A percentile compares a stretch with the other conserved stretches of the same genome.
These are phyloP conservation scores for Wallacemonas sp. DNA, from an alignment of 208 protist species.

Conservation along the genomic window DNA sequence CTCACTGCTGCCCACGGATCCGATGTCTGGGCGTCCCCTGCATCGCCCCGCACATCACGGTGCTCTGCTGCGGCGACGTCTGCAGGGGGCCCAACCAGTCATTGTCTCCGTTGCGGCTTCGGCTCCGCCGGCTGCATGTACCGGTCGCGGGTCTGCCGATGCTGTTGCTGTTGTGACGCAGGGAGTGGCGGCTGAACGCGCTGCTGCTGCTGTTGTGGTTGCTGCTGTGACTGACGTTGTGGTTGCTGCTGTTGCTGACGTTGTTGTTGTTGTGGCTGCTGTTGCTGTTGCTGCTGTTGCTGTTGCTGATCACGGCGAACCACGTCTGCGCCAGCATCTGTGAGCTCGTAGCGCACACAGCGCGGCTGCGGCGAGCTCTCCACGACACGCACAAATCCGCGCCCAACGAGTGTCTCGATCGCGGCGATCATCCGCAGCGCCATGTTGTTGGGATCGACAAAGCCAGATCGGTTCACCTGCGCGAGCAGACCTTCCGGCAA, in stretches of 20 bases:
- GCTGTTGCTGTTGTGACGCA: no score
- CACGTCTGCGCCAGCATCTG: neutral
- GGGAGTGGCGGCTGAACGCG: neutral
- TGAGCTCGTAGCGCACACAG: constrained; percentile 2
- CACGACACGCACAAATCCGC: neutral
- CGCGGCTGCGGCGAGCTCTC: neutral
- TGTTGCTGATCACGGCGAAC: neutral
- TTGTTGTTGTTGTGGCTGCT: neutral
- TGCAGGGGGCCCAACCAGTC: neutral
- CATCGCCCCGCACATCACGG: no score
- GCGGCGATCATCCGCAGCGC: neutral
- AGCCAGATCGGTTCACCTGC: neutral
- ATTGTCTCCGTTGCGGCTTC: no score
- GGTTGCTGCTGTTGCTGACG: neutral
- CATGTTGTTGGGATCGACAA: neutral
- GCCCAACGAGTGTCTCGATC: neutral
- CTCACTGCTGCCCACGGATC: no score
- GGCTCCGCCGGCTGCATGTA: no score
- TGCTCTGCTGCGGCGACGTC: no score
- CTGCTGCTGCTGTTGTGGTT: neutral
- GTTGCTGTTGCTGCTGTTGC: no score
- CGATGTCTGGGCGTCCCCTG: no score
- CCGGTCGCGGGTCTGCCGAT: no score
- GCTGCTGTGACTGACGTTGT: neutral
- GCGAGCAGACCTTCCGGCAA: neutral